Evolutionary conservation across 345 rosid species (phyloP), one percentile per base, ranked within the genome.

Genomic region (Lepidium didymum): DNA sequence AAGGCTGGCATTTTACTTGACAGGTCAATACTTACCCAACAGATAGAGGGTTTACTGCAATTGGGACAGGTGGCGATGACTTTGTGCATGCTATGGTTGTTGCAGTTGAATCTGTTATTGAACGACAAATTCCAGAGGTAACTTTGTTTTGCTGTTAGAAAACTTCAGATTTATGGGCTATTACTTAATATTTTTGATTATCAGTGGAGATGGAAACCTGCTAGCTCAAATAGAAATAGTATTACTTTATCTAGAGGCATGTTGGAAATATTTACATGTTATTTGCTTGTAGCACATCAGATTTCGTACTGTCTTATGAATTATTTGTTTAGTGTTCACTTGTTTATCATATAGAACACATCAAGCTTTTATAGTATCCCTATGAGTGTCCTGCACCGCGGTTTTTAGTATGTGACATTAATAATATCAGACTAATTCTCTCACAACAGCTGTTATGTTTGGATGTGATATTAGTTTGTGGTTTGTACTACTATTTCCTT

Each of bases 1-100:
- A 16, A 27, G 44, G 51, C 62, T 67, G 41, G 15, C 41, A 21
- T 43, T 66, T 64, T 18, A 62, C 67, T 72, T 70, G 43, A 66
- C 79, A 93, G 97, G 98, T 93, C 36, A 93, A 93, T 69, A 81
- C 92, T 5, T 93, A 93, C 80, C 98, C 97, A 3, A 88, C 94
- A 4, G 98, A 86, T 56, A 84, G 97, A 82, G 97, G 97, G 50
- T 93, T 93, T 82, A 90, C 92, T 4, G 96, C 97, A 5, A 93
- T 93, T 69, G 98, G 96, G 68, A 93, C 96, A 31, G 97, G 98
- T 31, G 98, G 98, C 42, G 92, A 93, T 58, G 98, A 93, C 77
- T 93, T 93, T 80, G 96, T 90, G 66, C 99, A 89, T 62, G 82
- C 96, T 35, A 91, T 94, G 99, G 85, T 94, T 70, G 84, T 94